Conservation (phyloP, 2,329 filamentous ascomycete genomes). For the Herpotrichia juniperi region DNA sequence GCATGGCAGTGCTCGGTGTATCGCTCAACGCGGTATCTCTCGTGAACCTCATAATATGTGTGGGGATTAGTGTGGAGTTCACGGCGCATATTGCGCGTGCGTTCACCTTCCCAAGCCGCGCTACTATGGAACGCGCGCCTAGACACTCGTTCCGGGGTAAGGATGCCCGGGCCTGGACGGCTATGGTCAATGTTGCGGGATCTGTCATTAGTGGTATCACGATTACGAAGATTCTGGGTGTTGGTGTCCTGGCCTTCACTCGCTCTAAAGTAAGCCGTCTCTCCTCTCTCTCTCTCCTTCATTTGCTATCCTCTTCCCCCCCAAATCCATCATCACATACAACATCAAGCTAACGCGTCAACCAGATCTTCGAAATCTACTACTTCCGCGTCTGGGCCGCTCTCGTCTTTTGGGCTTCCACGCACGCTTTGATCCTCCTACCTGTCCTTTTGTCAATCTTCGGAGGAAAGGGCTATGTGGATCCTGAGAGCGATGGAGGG, state of each 20-base stretch:
- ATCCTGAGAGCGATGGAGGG: constrained; percentile 85
- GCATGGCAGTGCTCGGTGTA: constrained; percentile 88
- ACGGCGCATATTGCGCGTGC: constrained; percentile 95
- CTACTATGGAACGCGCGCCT: constrained; percentile 78
- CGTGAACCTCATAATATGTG: constrained; percentile 95
- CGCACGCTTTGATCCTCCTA: constrained; percentile 88
- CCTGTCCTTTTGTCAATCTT: constrained; percentile 86
- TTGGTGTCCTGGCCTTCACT: constrained; percentile 91
- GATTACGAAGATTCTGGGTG: constrained; percentile 90
- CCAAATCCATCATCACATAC: not conserved
- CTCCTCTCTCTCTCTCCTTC: not conserved
- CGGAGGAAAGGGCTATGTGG: constrained; percentile 83
- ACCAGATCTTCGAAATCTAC: constrained; percentile 92
- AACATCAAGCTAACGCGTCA: constrained; percentile 2
- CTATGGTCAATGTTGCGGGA: constrained; percentile 90
- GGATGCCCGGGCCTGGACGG: constrained; percentile 88
- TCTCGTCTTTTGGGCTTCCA: constrained; percentile 85
- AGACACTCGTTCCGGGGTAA: constrained; percentile 76
- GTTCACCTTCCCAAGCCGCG: constrained; percentile 88
- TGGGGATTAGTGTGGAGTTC: constrained; percentile 96
- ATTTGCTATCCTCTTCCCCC: not conserved
- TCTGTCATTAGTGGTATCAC: constrained; percentile 97
- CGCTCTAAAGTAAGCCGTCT: constrained; percentile 68
- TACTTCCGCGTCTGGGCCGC: constrained; percentile 98
- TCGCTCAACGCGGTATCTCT: constrained; percentile 94